Base-by-base conservation (phyloP, 768 basidiomycete species). In the Termitomyces sp. region DNA sequence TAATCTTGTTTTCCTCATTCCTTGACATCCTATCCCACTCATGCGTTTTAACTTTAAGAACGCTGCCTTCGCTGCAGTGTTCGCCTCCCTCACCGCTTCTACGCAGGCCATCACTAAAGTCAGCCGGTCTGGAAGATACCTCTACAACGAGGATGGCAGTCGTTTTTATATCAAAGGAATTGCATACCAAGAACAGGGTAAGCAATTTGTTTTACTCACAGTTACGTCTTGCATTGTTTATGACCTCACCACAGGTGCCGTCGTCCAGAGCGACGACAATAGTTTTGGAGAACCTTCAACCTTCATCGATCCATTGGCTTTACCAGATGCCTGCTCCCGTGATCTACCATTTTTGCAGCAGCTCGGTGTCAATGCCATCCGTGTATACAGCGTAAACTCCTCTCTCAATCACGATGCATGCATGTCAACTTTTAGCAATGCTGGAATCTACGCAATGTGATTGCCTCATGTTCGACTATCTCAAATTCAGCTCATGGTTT, bases 161-260 rank as follows among this genome's bases (percentile, higher is more conserved):
- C 77, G 95, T 57, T 96, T 96, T 76, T 95, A 87, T 75, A 90
- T 97, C 76, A 93, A 92, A 74, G 92, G 92, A 57, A 75, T 94
- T 58, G 90, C 91, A 12, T 94, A 94, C 74, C 92, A 94, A 71
- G 79, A 84, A 62, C 91, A 94, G 75, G 93, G 94, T 86, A 59
- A 60, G 63, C 18, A 48, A 38, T 62, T 44, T 45, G 15, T 58
- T 20, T 3, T 39, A 13, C 55, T 53, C 11, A 11, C 35, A 49
- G 22, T 20, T 42, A 12, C 4, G 51, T 49, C 36, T 53, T 18
- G 3, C 16, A 60, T 64, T 16, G 54, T 52, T 61, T 18, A 57
- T 16, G 40, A 24, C 32, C 54, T 63, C 42, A 48, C 40, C 3
- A 24, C 61, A 80, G 81, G 81, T 55, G 72, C 64, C 22, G 79